A percentile compares a stretch with the other conserved stretches of the same genome.
phyloP scores from a whole-genome alignment of 345 rosid species.

The Aquilaria malaccensis region DNA sequence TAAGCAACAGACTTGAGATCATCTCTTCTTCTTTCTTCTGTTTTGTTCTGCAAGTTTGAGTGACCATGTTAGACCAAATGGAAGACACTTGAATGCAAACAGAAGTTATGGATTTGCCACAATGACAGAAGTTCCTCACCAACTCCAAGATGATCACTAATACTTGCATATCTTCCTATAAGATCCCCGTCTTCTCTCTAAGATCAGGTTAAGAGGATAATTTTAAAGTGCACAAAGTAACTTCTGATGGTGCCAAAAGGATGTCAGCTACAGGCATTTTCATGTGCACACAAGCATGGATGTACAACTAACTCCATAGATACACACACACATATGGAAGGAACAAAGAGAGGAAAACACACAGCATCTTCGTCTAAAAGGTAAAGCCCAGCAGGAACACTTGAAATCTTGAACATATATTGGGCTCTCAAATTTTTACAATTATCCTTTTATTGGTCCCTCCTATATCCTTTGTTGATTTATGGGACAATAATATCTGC shows the following conservation, averaged over 20 bases:
- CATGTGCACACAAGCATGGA: neutral
- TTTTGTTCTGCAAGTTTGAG: slow-evolving; percentile 70
- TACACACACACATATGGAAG: no score
- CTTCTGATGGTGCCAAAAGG: slow-evolving; percentile 1
- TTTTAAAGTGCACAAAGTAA: no score
- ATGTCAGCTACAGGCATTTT: neutral
- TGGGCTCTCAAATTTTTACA: no score
- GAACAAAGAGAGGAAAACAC: no score
- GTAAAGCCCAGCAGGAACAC: no score
- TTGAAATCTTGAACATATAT: no score
- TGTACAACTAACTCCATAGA: no score
- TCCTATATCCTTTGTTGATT: no score
- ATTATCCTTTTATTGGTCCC: no score
- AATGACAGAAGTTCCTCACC: slow-evolving; percentile 39
- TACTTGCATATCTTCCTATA: slow-evolving; percentile 95
- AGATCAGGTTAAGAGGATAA: slow-evolving; percentile 13
- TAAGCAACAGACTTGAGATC: slow-evolving; percentile 98
- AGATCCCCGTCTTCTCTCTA: slow-evolving; percentile 92
- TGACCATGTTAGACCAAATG: slow-evolving; percentile 6
- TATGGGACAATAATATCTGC: no score
- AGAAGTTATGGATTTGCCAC: neutral
- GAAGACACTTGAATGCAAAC: neutral
- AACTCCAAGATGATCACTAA: slow-evolving; percentile 93
- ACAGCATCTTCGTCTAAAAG: no score
- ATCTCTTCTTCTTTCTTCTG: slow-evolving; percentile 53